Conservation (phyloP, 352 stramenopile genomes). For the Phytophthora pisi region DNA sequence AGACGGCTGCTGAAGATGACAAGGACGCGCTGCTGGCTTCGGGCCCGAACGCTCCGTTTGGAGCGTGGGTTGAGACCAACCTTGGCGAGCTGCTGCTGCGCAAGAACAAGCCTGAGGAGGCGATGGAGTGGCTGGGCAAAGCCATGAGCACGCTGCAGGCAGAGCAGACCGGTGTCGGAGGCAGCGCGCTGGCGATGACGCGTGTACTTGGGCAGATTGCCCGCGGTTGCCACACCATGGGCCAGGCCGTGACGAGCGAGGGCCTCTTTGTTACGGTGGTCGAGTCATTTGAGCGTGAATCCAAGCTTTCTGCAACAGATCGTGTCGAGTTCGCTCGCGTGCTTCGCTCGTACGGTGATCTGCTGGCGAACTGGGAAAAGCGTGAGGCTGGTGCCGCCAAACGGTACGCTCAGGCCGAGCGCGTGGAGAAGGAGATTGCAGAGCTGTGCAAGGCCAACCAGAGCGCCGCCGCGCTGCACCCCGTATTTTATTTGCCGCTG, state of each 20-base stretch:
- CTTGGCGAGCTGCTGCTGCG: slow-evolving; percentile 68
- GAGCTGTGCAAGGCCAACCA: slow-evolving; percentile 36
- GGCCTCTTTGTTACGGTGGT: slow-evolving; percentile 72
- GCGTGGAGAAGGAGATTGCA: slow-evolving; percentile 43
- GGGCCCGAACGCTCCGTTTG: slow-evolving; percentile 62
- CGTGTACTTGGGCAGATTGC: slow-evolving; percentile 74
- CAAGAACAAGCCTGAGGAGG: slow-evolving; percentile 64
- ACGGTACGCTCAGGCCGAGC: slow-evolving; percentile 47
- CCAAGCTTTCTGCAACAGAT: slow-evolving; percentile 55
- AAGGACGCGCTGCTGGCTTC: slow-evolving; percentile 55
- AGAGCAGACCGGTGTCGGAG: slow-evolving; percentile 49
- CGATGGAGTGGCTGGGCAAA: slow-evolving; percentile 73
- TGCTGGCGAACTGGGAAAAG: slow-evolving; percentile 65
- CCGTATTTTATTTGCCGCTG: slow-evolving; percentile 61
- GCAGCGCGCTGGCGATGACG: slow-evolving; percentile 61
- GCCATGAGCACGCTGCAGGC: slow-evolving; percentile 65
- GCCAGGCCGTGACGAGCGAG: slow-evolving; percentile 76
- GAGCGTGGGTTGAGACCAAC: slow-evolving; percentile 75
- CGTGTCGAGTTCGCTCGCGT: slow-evolving; percentile 70
- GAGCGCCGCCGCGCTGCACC: slow-evolving; percentile 42
- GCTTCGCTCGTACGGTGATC: slow-evolving; percentile 61
- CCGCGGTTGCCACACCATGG: slow-evolving; percentile 60
- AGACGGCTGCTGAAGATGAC: slow-evolving; percentile 42
- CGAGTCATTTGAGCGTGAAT: slow-evolving; percentile 72
- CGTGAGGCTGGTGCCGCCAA: slow-evolving; percentile 48